Percentiles rank a stretch among this genome's conserved stretches.
These are phyloP conservation scores for Sisymbrium irio DNA, from an alignment of 345 rosid genomes.

Conservation along the genomic window DNA sequence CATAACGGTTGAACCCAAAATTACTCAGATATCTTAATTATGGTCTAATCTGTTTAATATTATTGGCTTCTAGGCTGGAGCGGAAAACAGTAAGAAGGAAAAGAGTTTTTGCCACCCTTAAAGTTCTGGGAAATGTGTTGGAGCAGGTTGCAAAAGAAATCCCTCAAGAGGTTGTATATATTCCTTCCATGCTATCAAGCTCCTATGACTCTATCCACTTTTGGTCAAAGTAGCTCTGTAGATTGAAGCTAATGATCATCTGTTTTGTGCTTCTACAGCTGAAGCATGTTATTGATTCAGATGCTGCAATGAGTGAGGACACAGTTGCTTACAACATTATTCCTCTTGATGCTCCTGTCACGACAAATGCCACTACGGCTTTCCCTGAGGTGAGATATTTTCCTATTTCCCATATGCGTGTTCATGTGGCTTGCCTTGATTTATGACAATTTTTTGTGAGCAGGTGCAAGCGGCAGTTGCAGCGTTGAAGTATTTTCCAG, in stretches of 20 bases:
- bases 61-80: constrained; percentile 67
- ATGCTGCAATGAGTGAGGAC: constrained; percentile 94
- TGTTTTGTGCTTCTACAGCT: constrained; percentile 54
- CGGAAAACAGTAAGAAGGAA: constrained; percentile 79
- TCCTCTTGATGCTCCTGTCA: constrained; percentile 78
- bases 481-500: constrained; percentile 63
- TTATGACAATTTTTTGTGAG: constrained; percentile 16
- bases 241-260: not conserved
- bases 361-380: constrained; percentile 58
- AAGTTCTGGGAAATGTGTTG: constrained; percentile 80
- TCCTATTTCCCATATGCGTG: constrained; percentile 16
- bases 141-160: constrained; percentile 73
- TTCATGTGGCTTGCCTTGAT: constrained; percentile 22
- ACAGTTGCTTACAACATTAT: constrained; percentile 82
- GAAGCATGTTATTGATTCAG: constrained; percentile 75
- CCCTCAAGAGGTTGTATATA: constrained; percentile 75
- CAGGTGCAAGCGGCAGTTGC: constrained; percentile 86
- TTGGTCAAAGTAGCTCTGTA: not conserved
- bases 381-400: constrained; percentile 68
- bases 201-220: not conserved
- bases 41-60: constrained; percentile 15
- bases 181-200: not conserved
- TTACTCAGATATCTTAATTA: constrained; percentile 13
- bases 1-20: not conserved
- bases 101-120: constrained; percentile 77